Evolutionary conservation across 2,329 filamentous ascomycete species (phyloP), one percentile per base, ranked within the genome.

Genomic region (Calonectria pseudoreteaudii): DNA sequence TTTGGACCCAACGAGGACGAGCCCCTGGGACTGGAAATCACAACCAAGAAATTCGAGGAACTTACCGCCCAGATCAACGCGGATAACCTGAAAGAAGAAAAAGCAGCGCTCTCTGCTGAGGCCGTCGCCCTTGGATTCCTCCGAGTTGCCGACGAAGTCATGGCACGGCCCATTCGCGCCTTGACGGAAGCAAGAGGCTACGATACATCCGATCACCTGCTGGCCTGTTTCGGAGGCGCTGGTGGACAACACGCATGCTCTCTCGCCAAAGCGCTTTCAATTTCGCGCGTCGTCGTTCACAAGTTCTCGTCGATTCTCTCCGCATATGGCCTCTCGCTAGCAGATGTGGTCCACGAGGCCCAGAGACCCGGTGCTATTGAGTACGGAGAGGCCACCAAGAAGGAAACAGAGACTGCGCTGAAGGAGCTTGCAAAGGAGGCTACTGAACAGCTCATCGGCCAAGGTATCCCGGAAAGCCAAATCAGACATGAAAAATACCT

Each of bases 1-100:
- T 94, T 94, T 65, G 93, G 93, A 18, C 91, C 91, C 76, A 90
- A 92, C 64, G 93, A 94, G 80, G 87, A 94, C 62, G 87, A 92
- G 79, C 78, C 86, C 0, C 80, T 90, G 18, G 87, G 87, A 56
- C 78, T 81, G 2, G 86, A 87, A 10, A 82, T 86, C 18, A 83
- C 84, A 7, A 81, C 79, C n/a, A 71, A 81, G 65, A 86, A 85
- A 36, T 88, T 89, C 58, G 74, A 82, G 9, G 82, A 86, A 34
- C 77, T 90, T 50, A 85, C 87, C 0, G 79, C 80, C 7, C 79
- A 83, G 7, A 86, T 89, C 75, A 89, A 89, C 53, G 68, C 75
- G 26, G 83, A 85, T 38, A 76, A 81, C 34, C 73, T 79, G 2
- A 78, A 80, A 18, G 80, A 79, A 65, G 78, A 81, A 7, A 80